Conservation (phyloP, 2,329 filamentous ascomycete genomes). For the Ophiostoma australiae region DNA sequence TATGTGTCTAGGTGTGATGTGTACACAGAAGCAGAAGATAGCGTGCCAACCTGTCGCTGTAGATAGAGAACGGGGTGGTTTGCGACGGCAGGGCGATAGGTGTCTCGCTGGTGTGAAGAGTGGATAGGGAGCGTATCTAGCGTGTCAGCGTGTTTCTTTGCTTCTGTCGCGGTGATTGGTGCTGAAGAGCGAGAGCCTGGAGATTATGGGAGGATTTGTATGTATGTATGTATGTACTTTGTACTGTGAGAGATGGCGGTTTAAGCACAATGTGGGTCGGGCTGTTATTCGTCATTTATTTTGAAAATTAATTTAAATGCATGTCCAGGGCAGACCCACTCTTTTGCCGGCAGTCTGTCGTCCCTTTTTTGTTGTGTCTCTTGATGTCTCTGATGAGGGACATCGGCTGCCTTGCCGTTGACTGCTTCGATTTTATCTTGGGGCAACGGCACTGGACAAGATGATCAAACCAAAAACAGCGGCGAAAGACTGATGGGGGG, state of each 20-base stretch:
- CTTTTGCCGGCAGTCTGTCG: neutral
- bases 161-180: constrained; percentile 5
- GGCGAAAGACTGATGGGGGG: neutral
- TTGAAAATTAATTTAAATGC: neutral
- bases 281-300: neutral
- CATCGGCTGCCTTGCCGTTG: neutral
- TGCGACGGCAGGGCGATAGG: constrained; percentile 2
- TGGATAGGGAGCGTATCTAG: neutral
- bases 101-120: neutral
- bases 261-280: neutral
- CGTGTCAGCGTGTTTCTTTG: constrained; percentile 2
- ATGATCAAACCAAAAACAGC: neutral
- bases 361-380: neutral
- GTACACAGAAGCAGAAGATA: neutral
- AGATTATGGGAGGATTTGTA: neutral
- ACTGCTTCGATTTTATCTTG: neutral
- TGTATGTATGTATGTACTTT: neutral
- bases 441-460: neutral
- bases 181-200: neutral
- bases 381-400: neutral
- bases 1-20: neutral
- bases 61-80: neutral
- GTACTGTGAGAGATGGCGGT: neutral
- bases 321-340: neutral
- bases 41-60: neutral